Evolutionary conservation across 805 yeast genomes (phyloP).

Genomic region (Saccharomycopsis sp.): DNA sequence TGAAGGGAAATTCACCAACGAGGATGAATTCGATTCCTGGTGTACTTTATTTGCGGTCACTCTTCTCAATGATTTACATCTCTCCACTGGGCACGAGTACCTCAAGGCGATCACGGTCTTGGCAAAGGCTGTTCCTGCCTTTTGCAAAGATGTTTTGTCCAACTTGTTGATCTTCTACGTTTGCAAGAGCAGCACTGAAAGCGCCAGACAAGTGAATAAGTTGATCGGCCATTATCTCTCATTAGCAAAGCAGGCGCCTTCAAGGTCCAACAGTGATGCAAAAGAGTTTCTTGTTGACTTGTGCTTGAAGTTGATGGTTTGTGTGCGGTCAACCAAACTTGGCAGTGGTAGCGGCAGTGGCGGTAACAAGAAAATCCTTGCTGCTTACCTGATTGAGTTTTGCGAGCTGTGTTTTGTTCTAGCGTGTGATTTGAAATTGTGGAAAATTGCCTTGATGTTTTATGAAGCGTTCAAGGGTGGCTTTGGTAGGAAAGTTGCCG

Average conservation of each 20-base stretch:
- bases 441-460: constrained; percentile 38
- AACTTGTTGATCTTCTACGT: constrained; percentile 16
- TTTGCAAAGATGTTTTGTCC: constrained; percentile 4
- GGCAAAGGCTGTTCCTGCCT: background rate
- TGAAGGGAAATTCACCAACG: background rate
- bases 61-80: constrained; percentile 6
- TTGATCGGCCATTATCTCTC: too few relatives aligned
- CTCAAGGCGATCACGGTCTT: constrained; percentile 6
- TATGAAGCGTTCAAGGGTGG: constrained; percentile 34
- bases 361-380: constrained; percentile 26
- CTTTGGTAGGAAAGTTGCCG: constrained; percentile 16
- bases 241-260: too few relatives aligned
- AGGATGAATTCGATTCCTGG: constrained; percentile 6
- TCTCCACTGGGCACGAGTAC: background rate
- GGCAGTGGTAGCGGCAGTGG: too few relatives aligned
- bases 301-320: constrained; percentile 33
- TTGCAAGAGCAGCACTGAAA: background rate
- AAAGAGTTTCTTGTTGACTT: constrained; percentile 26
- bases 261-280: too few relatives aligned
- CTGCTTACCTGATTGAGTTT: constrained; percentile 28
- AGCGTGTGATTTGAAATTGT: constrained; percentile 29
- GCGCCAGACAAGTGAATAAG: too few relatives aligned
- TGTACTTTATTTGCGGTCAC: constrained; percentile 6
- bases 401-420: constrained; percentile 25
- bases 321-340: constrained; percentile 27